A percentile compares a stretch with the other conserved stretches of the same genome.
phyloP scores from a whole-genome alignment of 2,329 filamentous ascomycete genomes.

The Colletotrichum spinosum region DNA sequence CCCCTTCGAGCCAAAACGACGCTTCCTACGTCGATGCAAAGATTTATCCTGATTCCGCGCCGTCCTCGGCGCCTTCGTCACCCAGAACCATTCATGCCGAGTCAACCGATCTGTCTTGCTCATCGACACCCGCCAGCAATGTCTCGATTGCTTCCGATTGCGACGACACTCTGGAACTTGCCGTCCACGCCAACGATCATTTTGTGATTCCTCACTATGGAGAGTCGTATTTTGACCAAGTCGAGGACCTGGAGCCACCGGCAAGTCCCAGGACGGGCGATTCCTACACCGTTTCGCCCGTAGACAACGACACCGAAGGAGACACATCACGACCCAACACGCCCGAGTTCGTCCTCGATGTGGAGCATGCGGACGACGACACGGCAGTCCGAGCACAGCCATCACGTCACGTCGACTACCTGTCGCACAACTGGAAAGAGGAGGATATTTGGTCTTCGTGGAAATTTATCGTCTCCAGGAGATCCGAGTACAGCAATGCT shows the following conservation, averaged over 20 bases:
- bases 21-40: conserved; percentile 59
- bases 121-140: conserved; percentile 73
- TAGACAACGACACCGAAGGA: conserved; percentile 64
- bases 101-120: conserved; percentile 67
- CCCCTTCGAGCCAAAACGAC: conserved; percentile 59
- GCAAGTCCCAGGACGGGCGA: conserved; percentile 62
- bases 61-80: conserved; percentile 68
- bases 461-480: conserved; percentile 88
- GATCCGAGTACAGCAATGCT: conserved; percentile 82
- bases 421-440: conserved; percentile 92
- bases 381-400: conserved; percentile 79
- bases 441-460: conserved; percentile 98
- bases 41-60: conserved; percentile 58
- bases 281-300: conserved; percentile 64
- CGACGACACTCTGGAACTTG: conserved; percentile 57
- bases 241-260: conserved; percentile 63
- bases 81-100: conserved; percentile 64
- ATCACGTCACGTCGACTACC: conserved; percentile 92
- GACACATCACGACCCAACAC: conserved; percentile 68
- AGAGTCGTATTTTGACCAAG: conserved; percentile 58
- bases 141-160: conserved; percentile 70
- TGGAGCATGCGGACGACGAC: conserved; percentile 80
- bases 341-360: conserved; percentile 55
- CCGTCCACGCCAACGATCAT: conserved; percentile 61
- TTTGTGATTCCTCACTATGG: conserved; percentile 60